Percentiles rank a stretch among this genome's conserved stretches.
Conservation (phyloP, 2,329 filamentous ascomycete genomes). For the Pyricularia sp. region DNA sequence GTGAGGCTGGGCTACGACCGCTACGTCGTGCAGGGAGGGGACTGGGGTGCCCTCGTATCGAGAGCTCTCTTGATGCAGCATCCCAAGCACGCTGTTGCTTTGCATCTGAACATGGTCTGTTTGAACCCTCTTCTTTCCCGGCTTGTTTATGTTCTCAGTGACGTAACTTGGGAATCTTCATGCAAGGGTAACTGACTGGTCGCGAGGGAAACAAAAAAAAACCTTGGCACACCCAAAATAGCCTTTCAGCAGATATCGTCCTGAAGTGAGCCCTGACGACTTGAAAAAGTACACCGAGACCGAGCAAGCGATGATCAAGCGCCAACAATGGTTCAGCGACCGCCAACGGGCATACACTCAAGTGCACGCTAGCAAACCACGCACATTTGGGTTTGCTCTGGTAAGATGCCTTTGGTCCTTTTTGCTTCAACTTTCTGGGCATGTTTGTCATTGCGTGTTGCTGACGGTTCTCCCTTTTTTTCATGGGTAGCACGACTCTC, state of each 20-base stretch:
- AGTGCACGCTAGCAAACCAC: slow-evolving; percentile 15
- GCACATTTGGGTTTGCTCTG: slow-evolving; percentile 17
- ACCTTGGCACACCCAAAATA: not conserved
- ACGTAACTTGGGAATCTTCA: no score
- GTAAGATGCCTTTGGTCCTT: not conserved
- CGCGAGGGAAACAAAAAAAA: not conserved
- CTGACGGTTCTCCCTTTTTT: not conserved
- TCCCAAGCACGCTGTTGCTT: slow-evolving; percentile 4
- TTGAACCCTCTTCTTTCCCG: no score
- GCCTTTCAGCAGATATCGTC: not conserved
- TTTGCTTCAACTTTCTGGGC: not conserved
- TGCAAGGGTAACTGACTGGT: not conserved
- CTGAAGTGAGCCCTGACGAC: not conserved
- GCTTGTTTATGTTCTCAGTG: not conserved
- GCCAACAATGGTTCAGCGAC: not conserved
- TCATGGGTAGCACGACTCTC: slow-evolving; percentile 17
- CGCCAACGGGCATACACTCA: not conserved
- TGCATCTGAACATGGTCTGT: slow-evolving; percentile 7
- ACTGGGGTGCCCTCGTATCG: slow-evolving; percentile 14
- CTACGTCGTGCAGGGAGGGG: slow-evolving; percentile 23
- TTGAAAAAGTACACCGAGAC: not conserved
- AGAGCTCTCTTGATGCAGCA: slow-evolving; percentile 8
- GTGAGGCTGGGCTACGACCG: slow-evolving; percentile 24
- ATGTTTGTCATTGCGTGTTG: not conserved
- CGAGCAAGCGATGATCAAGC: not conserved